Percentiles rank a stretch among this genome's conserved stretches.
Conservation (phyloP, 148 eudicot genomes). For the Nepenthes gracilis region DNA sequence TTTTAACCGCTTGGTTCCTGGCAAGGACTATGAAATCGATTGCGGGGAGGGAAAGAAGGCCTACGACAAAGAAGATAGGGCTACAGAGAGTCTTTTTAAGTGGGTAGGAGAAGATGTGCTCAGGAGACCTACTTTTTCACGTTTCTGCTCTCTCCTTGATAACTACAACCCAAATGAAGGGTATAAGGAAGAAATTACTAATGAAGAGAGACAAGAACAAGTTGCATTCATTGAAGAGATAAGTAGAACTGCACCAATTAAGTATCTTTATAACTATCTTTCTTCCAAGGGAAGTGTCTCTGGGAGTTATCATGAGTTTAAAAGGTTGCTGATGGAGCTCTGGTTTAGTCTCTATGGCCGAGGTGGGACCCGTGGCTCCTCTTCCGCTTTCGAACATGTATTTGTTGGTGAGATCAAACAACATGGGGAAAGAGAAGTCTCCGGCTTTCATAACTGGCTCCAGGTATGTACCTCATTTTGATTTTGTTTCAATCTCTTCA, state of each 20-base stretch:
- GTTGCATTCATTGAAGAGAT: constrained; percentile 89
- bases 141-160: constrained; percentile 81
- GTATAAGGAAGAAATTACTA: constrained; percentile 59
- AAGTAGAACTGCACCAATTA: constrained; percentile 90
- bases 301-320: constrained; percentile 51
- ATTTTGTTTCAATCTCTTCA: neutral
- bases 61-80: constrained; percentile 66
- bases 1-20: constrained; percentile 69
- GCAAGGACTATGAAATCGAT: constrained; percentile 75
- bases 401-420: constrained; percentile 96
- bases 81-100: constrained; percentile 63
- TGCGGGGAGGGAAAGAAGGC: constrained; percentile 91
- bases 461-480: constrained; percentile 43
- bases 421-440: constrained; percentile 62
- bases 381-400: constrained; percentile 97
- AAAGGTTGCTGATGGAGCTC: constrained; percentile 47
- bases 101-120: constrained; percentile 61
- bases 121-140: constrained; percentile 63
- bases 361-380: constrained; percentile 63
- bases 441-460: constrained; percentile 98
- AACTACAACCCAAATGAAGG: constrained; percentile 92
- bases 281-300: constrained; percentile 32
- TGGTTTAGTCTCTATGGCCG: constrained; percentile 94
- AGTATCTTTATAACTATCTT: constrained; percentile 78
- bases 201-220: constrained; percentile 80